Evolutionary conservation across 2,329 filamentous ascomycete species (phyloP).

Genomic region (Fonsecaea erecta): DNA sequence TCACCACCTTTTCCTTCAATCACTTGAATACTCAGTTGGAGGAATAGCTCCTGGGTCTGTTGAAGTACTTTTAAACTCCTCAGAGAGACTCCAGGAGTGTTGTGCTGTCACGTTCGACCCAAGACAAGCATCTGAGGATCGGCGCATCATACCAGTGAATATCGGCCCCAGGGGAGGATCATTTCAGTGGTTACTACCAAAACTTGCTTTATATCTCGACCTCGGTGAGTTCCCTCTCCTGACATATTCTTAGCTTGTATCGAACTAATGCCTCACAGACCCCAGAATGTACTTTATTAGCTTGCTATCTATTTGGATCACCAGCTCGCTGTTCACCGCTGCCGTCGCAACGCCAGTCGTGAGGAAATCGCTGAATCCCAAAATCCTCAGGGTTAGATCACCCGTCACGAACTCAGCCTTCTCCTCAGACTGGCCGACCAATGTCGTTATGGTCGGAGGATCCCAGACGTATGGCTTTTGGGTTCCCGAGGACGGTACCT

Average conservation of each 20-base stretch:
- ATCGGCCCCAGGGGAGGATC: neutral
- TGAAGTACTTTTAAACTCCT: conserved; percentile 5
- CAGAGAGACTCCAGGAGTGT: neutral
- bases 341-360: conserved; percentile 24
- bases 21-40: neutral
- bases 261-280: conserved; percentile 3
- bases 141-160: neutral
- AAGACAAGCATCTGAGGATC: conserved; percentile 11
- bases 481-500: conserved; percentile 32
- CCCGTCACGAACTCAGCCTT: conserved; percentile 24
- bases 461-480: conserved; percentile 36
- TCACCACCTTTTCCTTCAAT: conserved; percentile 1
- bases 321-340: conserved; percentile 15
- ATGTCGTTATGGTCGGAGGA: conserved; percentile 35
- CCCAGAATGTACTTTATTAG: conserved; percentile 23
- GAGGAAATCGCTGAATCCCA: conserved; percentile 29
- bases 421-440: conserved; percentile 34
- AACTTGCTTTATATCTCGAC: neutral
- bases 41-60: neutral
- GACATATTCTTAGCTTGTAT: neutral
- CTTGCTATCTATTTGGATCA: conserved; percentile 19
- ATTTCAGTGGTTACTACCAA: neutral
- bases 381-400: conserved; percentile 20
- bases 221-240: neutral
- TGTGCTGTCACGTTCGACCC: neutral